Base-by-base conservation (phyloP, 1,139 yeast species). In the Hyphopichia pseudoburtonii region DNA sequence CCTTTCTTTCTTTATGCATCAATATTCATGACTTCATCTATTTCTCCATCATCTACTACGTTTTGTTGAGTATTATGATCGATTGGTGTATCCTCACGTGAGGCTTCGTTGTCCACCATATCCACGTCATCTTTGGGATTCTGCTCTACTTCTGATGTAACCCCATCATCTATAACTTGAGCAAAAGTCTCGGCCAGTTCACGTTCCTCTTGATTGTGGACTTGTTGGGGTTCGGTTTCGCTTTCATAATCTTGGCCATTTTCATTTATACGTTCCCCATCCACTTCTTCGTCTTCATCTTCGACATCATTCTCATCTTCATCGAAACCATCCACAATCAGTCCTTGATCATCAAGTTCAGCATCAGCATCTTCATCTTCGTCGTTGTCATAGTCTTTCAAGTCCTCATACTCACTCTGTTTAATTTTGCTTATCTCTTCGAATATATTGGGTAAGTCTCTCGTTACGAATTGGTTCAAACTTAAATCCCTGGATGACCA, bases 401-500 rank as follows among this genome's bases (percentile, higher is more conserved):
- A 46, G 17, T 50, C 54, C 30, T 57, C 62, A 29, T 45, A 37
- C 33, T 59, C 66, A 36, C 48, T 51, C 30, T 39, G 43, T 32
- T 60, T 60, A 21, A 69, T 58, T 17, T 50, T 44, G 29, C 59
- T 66, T 7, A 71, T 64, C 22, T 58, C 58, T 5, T 49, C 55
- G 23, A 62, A 50, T 4, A 71, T 61, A 11, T 51, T 54, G 3
- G 52, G 46, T 34, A 73, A 53, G 28, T 63, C 62, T 10, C 52
- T 56, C 5, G 53, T 52, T 30, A 76, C 43, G 44, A 74, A 75
- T 30, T 57, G 62, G 22, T 62, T 58, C 47, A 76, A 57, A 11
- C 59, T 57, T 16, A 55, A 53, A 42, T 72, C 75, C 37, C 75
- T 53, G 2, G 54, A 42, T 6, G 57, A 60, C 79, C 80, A 73